Percentiles rank a stretch among this genome's conserved stretches.
These are phyloP conservation scores for Epichloe typhina DNA, from an alignment of 2,329 filamentous ascomycete genomes.

Conservation along the genomic window DNA sequence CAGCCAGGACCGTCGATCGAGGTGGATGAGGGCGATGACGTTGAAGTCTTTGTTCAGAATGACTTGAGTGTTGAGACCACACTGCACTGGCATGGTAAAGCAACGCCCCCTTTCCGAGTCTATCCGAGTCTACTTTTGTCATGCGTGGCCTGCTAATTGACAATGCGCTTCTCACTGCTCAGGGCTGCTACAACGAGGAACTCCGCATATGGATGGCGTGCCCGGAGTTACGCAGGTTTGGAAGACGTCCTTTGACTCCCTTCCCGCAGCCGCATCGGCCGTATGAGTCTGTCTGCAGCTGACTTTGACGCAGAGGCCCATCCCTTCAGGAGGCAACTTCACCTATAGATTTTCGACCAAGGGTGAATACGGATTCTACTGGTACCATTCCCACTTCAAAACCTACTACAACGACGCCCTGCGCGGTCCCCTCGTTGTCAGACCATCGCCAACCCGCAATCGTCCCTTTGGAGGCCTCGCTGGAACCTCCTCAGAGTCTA, in stretches of 20 bases:
- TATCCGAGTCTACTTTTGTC: not conserved
- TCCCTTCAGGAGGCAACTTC: constrained; percentile 2
- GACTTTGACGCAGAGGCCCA: not conserved
- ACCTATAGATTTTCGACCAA: constrained; percentile 2
- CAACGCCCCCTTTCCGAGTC: too few species aligned
- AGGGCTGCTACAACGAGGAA: constrained; percentile 2
- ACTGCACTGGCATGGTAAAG: not conserved
- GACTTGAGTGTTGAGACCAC: constrained; percentile 1
- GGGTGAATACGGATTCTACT: constrained; percentile 4
- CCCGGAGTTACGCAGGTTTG: constrained; percentile 3
- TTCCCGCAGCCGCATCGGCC: not conserved
- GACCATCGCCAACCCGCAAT: not conserved
- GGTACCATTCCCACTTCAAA: constrained; percentile 6
- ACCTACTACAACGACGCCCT: constrained; percentile 5
- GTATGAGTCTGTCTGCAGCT: not conserved
- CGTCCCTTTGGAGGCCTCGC: not conserved
- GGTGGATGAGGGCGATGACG: constrained; percentile 3
- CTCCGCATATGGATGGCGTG: constrained; percentile 3
- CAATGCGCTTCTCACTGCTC: not conserved
- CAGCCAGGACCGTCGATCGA: constrained; percentile 8
- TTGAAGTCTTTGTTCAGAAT: constrained; percentile 4
- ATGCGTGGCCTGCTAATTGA: not conserved
- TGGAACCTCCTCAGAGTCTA: not conserved
- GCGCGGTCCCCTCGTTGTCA: constrained; percentile 1
- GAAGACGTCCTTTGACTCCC: too few species aligned